A percentile compares a stretch with the other conserved stretches of the same genome.
phyloP scores from a whole-genome alignment of 2,329 filamentous ascomycete genomes.

The Cercospora zeina region DNA sequence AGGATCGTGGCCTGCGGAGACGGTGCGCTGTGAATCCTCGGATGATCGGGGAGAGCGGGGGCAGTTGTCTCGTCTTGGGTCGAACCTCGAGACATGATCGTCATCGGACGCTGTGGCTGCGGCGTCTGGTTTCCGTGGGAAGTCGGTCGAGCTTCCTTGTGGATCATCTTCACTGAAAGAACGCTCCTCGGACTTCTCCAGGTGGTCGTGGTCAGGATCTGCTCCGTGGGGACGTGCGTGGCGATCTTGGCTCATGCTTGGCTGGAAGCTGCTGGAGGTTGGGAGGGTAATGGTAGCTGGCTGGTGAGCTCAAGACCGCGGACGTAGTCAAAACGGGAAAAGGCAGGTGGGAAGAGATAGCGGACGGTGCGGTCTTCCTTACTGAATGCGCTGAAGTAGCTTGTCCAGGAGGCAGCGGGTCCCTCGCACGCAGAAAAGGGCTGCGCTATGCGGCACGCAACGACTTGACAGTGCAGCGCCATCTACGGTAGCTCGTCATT shows the following conservation, averaged over 20 bases:
- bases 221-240: conserved; percentile 19
- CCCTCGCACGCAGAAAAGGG: not conserved
- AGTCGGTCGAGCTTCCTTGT: conserved; percentile 18
- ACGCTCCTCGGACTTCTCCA: conserved; percentile 25
- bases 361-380: not conserved
- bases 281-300: not conserved
- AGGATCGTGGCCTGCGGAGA: conserved; percentile 34
- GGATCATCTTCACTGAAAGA: conserved; percentile 19
- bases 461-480: not conserved
- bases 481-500: not conserved
- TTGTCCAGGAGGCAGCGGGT: not conserved
- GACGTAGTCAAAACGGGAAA: not conserved
- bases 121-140: conserved; percentile 24
- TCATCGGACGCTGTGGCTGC: conserved; percentile 23
- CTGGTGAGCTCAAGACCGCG: not conserved
- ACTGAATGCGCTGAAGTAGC: too few relatives aligned
- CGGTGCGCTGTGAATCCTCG: conserved; percentile 31
- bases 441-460: not conserved
- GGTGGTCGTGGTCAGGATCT: conserved; percentile 18
- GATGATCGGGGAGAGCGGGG: conserved; percentile 25
- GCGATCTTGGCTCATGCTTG: conserved; percentile 24
- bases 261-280: not conserved
- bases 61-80: conserved; percentile 18
- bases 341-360: not conserved
- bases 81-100: conserved; percentile 22